These are phyloP conservation scores for Fusarium miscanthi DNA, from an alignment of 2,329 filamentous ascomycete species.

Conservation along the genomic window DNA sequence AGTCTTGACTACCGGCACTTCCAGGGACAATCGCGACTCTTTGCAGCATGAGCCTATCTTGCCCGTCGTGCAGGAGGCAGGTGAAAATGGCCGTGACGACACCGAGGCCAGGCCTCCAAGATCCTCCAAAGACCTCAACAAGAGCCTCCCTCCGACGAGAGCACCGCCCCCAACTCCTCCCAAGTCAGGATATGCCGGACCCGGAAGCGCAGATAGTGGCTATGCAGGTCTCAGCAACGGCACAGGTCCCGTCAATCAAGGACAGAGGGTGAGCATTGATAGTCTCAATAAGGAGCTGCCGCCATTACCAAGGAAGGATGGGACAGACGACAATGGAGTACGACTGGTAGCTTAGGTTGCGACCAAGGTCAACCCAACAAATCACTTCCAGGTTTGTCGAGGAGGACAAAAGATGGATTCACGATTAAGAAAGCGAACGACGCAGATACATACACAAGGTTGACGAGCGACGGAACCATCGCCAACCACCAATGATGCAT, in stretches of 20 bases:
- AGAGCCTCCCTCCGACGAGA: constrained; percentile 57
- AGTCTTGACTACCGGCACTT: constrained; percentile 58
- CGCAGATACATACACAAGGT: constrained; percentile 32
- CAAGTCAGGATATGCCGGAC: constrained; percentile 51
- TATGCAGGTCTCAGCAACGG: constrained; percentile 55
- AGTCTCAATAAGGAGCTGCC: constrained; percentile 71
- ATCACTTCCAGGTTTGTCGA: constrained; percentile 13
- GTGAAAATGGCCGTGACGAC: constrained; percentile 67
- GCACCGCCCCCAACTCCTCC: constrained; percentile 52
- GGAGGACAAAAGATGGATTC: constrained; percentile 33
- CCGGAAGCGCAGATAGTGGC: constrained; percentile 61
- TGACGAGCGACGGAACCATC: constrained; percentile 44
- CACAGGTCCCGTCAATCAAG: constrained; percentile 46
- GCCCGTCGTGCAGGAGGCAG: constrained; percentile 91
- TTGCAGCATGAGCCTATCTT: constrained; percentile 68
- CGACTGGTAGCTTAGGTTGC: constrained; percentile 50
- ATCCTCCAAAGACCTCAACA: constrained; percentile 53
- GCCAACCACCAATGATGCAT: constrained; percentile 44
- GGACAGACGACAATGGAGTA: constrained; percentile 43
- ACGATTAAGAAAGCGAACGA: constrained; percentile 43
- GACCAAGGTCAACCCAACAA: constrained; percentile 31
- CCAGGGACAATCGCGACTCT: constrained; percentile 64
- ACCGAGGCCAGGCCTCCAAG: constrained; percentile 54
- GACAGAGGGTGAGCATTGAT: constrained; percentile 60
- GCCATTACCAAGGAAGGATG: constrained; percentile 59